These are phyloP conservation scores for Martiniozyma asiatica DNA, from an alignment of 1,139 yeast genomes.

Conservation along the genomic window DNA sequence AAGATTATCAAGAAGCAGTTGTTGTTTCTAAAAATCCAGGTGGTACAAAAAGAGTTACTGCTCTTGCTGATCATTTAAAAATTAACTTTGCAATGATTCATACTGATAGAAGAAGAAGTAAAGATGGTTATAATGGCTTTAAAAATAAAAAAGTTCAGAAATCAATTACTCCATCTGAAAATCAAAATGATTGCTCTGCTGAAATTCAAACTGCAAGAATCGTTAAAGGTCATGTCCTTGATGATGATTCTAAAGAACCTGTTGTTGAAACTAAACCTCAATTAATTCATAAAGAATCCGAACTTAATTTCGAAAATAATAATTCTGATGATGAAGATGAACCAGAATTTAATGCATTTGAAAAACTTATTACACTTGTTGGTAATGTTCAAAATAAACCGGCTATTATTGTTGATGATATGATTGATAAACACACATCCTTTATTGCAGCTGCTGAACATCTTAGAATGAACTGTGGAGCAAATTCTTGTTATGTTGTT, in stretches of 20 bases:
- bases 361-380: conserved; percentile 85
- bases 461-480: conserved; percentile 88
- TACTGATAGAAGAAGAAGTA: conserved; percentile 88
- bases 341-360: conserved; percentile 53
- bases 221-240: conserved; percentile 94
- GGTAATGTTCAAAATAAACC: conserved; percentile 90
- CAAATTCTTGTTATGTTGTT: conserved; percentile 75
- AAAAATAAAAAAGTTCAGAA: conserved; percentile 12
- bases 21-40: conserved; percentile 97
- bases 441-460: conserved; percentile 98
- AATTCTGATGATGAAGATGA: conserved; percentile 84
- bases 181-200: conserved; percentile 36
- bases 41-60: conserved; percentile 95
- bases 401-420: conserved; percentile 90
- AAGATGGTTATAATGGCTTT: conserved; percentile 43
- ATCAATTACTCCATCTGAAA: conserved; percentile 7
- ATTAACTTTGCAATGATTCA: conserved; percentile 98
- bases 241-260: conserved; percentile 31
- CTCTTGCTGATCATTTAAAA: conserved; percentile 88
- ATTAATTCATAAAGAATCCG: conserved; percentile 17
- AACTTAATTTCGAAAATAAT: conserved; percentile 46
- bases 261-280: conserved; percentile 7
- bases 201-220: conserved; percentile 94
- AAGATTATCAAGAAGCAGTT: conserved; percentile 71
- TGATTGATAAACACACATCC: conserved; percentile 90